Percentiles rank a stretch among this genome's conserved stretches.
Conservation (phyloP, 2,329 filamentous ascomycete genomes). For the Cladobotryum mycophilum region DNA sequence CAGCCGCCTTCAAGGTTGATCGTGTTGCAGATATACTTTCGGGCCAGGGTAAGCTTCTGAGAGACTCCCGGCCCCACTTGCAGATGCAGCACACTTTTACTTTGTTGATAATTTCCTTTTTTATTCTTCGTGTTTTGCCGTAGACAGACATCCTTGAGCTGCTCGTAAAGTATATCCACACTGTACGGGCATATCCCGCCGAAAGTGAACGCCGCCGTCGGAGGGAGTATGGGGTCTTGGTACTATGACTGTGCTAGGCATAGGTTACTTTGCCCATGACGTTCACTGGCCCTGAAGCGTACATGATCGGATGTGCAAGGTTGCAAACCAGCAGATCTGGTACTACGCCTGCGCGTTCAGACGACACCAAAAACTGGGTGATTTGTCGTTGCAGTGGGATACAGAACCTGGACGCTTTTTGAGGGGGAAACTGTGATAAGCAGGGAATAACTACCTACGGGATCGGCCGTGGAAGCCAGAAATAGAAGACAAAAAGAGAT, state of each 20-base stretch:
- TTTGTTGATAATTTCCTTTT: no score
- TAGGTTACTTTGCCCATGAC: background rate
- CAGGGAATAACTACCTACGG: no score
- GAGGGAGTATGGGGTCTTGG: background rate
- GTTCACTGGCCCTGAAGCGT: background rate
- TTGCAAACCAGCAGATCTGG: conserved; percentile 7
- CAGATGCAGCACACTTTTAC: background rate
- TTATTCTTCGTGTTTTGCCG: no score
- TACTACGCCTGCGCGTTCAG: background rate
- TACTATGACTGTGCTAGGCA: background rate
- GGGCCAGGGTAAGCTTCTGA: no score
- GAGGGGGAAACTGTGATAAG: background rate
- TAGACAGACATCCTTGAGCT: no score
- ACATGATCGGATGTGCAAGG: conserved; percentile 6
- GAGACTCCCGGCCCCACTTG: conserved; percentile 4
- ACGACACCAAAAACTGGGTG: no score
- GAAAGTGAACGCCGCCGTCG: conserved; percentile 2
- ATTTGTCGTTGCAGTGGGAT: no score
- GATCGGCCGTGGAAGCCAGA: no score
- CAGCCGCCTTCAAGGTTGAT: no score
- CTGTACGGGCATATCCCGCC: background rate
- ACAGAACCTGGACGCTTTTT: background rate
- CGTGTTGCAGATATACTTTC: no score
- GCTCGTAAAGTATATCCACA: no score
- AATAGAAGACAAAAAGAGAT: conserved; percentile 1